Evolutionary conservation across 2,329 filamentous ascomycete genomes (phyloP).

Genomic region (Ascosphaera apis): DNA sequence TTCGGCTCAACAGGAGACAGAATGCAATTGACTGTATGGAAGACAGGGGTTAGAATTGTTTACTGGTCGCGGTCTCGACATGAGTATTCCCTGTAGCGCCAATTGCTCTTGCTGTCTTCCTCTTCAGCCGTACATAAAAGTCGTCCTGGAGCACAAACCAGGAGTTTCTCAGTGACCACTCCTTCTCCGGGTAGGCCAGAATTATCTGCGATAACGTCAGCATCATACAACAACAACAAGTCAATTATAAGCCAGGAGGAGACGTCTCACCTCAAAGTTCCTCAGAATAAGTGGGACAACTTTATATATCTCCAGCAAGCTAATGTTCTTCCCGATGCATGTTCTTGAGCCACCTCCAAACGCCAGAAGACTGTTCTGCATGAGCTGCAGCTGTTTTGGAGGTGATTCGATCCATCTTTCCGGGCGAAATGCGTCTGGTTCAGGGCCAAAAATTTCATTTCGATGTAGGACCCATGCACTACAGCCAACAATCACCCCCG

Average conservation of each 20-base stretch:
- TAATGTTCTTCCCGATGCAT: constrained; percentile 23
- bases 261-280: constrained; percentile 20
- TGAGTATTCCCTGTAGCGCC: too few species aligned
- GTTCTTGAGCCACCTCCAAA: constrained; percentile 31
- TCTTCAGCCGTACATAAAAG: constrained; percentile 9
- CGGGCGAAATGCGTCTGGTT: constrained; percentile 34
- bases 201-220: constrained; percentile 1
- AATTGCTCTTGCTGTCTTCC: too few species aligned
- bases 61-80: too few species aligned
- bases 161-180: constrained; percentile 26
- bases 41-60: too few species aligned
- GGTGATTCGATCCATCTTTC: constrained; percentile 26
- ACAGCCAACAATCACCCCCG: constrained; percentile 51
- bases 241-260: not conserved
- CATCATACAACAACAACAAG: not conserved
- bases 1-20: too few species aligned
- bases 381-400: constrained; percentile 21
- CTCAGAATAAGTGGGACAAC: constrained; percentile 19
- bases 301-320: constrained; percentile 10
- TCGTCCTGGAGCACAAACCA: constrained; percentile 25
- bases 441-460: constrained; percentile 41
- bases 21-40: too few species aligned
- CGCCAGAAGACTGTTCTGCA: constrained; percentile 30
- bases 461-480: constrained; percentile 55
- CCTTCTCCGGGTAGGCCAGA: constrained; percentile 4